Evolutionary conservation across 768 basidiomycete species (phyloP).

Genomic region (Butyriboletus loyo): DNA sequence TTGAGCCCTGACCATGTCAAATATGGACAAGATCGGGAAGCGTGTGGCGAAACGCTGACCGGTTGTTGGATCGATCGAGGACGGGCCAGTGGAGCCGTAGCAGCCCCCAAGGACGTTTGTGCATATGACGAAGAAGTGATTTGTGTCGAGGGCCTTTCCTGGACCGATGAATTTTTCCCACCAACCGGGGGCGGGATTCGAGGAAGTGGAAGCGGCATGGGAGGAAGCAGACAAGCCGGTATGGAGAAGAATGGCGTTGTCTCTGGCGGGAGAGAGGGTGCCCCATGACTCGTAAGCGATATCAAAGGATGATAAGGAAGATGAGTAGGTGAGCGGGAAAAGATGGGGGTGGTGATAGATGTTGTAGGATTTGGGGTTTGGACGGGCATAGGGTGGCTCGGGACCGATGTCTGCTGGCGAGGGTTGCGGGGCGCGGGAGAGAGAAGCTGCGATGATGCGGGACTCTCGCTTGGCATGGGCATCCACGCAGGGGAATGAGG

Average conservation of each 20-base stretch:
- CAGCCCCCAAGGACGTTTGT: constrained; percentile 97
- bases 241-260: constrained; percentile 93
- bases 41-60: constrained; percentile 78
- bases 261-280: constrained; percentile 64
- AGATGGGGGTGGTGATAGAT: constrained; percentile 61
- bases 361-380: constrained; percentile 70
- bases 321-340: constrained; percentile 64
- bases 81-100: constrained; percentile 96
- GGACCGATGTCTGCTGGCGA: constrained; percentile 53
- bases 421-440: constrained; percentile 13
- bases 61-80: constrained; percentile 69
- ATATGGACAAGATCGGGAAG: constrained; percentile 90
- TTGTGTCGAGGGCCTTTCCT: constrained; percentile 89
- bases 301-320: constrained; percentile 63
- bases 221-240: constrained; percentile 96
- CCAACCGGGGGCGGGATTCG: constrained; percentile 87
- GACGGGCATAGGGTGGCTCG: constrained; percentile 80
- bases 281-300: constrained; percentile 99
- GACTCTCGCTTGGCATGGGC: constrained; percentile 73
- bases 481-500: constrained; percentile 74
- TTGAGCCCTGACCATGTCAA: constrained; percentile 97
- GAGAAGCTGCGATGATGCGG: constrained; percentile 36
- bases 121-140: constrained; percentile 90
- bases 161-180: constrained; percentile 99
- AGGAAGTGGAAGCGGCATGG: constrained; percentile 80